Conservation (phyloP, 306 rosid genomes). For the Luffa aegyptiaca region DNA sequence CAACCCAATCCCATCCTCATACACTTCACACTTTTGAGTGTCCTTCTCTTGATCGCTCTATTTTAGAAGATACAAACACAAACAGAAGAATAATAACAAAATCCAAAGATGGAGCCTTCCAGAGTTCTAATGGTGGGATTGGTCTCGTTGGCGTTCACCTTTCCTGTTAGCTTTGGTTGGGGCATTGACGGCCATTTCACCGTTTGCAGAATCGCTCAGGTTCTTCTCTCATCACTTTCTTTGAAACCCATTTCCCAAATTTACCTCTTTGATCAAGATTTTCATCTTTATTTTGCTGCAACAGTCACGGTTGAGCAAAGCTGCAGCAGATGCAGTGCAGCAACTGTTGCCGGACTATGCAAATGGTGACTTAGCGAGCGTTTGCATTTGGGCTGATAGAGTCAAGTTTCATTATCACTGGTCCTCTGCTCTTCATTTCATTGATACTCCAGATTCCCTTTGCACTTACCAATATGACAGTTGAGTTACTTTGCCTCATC, state of each 20-base stretch:
- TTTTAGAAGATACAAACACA: not conserved
- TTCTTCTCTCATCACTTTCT: not conserved
- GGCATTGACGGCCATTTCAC: conserved; percentile 61
- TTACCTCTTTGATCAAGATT: not conserved
- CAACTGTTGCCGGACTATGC: conserved; percentile 48
- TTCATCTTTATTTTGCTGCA: not conserved
- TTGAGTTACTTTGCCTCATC: conserved; percentile 12
- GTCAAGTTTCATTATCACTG: conserved; percentile 41
- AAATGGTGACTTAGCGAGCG: conserved; percentile 36
- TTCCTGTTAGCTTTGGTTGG: conserved; percentile 49
- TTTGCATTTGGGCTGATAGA: conserved; percentile 73
- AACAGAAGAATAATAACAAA: not conserved
- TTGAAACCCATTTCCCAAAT: not conserved
- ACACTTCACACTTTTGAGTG: not conserved
- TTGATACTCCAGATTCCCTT: conserved; percentile 55
- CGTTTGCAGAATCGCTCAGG: conserved; percentile 73
- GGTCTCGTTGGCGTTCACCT: conserved; percentile 24
- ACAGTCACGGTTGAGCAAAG: conserved; percentile 42
- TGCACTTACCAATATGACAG: conserved; percentile 47
- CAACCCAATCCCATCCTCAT: not conserved
- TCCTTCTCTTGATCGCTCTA: not conserved
- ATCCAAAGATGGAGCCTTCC: conserved; percentile 13
- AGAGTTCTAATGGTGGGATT: conserved; percentile 13
- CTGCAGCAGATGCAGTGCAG: conserved; percentile 51
- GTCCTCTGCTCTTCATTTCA: conserved; percentile 72